These are phyloP conservation scores for Trichoderma oligosporum DNA, from an alignment of 2,329 filamentous ascomycete genomes.

Conservation along the genomic window DNA sequence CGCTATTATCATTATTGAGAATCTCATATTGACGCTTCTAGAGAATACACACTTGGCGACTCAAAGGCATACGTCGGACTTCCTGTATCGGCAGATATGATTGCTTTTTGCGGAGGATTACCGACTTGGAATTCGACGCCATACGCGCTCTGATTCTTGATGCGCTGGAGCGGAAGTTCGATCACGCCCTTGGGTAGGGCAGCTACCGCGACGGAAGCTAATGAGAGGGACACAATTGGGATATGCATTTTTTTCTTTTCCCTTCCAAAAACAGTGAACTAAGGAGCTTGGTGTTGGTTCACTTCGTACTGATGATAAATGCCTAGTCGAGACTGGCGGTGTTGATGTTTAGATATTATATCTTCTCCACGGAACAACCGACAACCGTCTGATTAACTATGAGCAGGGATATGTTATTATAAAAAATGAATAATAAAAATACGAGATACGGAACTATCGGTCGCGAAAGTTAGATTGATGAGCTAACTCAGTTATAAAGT, in stretches of 20 bases:
- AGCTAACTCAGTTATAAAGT: too few species aligned
- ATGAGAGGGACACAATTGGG: not conserved
- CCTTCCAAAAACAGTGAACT: too few species aligned
- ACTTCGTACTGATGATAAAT: not conserved
- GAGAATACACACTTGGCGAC: slow-evolving; percentile 10
- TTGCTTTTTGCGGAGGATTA: slow-evolving; percentile 18
- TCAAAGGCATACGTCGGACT: slow-evolving; percentile 21
- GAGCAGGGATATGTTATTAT: too few species aligned
- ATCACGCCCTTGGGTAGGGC: slow-evolving; percentile 15
- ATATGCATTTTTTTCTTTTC: not conserved
- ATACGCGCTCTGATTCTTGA: slow-evolving; percentile 20
- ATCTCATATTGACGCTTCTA: not conserved
- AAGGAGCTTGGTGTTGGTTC: not conserved
- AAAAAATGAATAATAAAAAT: too few species aligned
- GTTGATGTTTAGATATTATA: slow-evolving; percentile 6
- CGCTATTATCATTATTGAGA: too few species aligned
- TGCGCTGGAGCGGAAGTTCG: slow-evolving; percentile 17
- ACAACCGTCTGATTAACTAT: too few species aligned
- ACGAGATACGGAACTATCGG: too few species aligned
- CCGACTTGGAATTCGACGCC: slow-evolving; percentile 19
- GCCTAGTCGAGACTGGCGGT: not conserved
- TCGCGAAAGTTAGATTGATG: too few species aligned
- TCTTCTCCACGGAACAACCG: too few species aligned
- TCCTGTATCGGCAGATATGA: slow-evolving; percentile 18
- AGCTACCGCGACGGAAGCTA: slow-evolving; percentile 2